Evolutionary conservation across 148 eudicot genomes (phyloP), one percentile per base, ranked within the genome.

Genomic region (Linanthus parryae): DNA sequence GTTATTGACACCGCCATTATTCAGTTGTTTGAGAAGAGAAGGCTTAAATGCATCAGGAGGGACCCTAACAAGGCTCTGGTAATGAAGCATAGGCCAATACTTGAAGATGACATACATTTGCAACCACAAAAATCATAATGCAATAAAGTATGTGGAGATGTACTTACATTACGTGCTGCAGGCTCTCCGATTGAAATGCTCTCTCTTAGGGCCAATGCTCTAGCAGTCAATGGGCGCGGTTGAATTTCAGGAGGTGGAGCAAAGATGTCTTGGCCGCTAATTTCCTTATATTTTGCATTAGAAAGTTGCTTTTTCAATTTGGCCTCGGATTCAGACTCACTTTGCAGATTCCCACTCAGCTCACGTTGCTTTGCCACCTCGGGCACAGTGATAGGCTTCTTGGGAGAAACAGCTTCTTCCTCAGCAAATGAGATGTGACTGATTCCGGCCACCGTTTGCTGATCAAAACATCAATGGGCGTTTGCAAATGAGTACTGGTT

Each of bases 351-450:
- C 19, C 97, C 97, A 35, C 95, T 80, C 54, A 89, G 72, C 58
- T 89, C 97, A 1, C 91, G 87, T 69, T 89, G 97, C 65, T 89
- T 89, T 14, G 88, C 97, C 38, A 74, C 97, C 67, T 88, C 96
- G 5, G 94, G 77, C 25, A 72, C 8, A 18, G 85, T 50, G 30
- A 74, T 49, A 9, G 91, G 95, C 68, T 80, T 89, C 81, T 82
- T 89, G 3, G 81, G 88, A 48, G 88, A 65, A 25, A 80, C 69
- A 29, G 65, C 62, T 37, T 76, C 95, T 57, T 80, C 95, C 41
- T 77, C 66, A 46, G 78, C 81, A 59, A 89, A 89, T 25, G 95
- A 85, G 54, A 89, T 82, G 62, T 85, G 95, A 59, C 97, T 89
- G 65, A 82, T 76, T 49, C 91, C 97, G 36, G 75, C 63, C 40